Conservation (phyloP, 2,329 filamentous ascomycete species). For the Colletotrichum sp. region DNA sequence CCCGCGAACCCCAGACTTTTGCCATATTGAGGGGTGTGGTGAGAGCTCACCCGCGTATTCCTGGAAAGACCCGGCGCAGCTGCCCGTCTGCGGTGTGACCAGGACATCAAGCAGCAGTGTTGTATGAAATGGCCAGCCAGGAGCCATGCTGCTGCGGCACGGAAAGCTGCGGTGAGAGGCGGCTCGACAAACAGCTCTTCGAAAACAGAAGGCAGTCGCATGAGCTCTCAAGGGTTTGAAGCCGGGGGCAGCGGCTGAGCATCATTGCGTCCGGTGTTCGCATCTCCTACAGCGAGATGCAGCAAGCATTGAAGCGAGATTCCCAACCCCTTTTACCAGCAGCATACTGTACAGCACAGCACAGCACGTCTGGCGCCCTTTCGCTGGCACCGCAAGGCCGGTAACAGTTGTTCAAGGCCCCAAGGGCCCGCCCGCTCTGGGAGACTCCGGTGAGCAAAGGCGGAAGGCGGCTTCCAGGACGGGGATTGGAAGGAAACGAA, state of each 20-base stretch:
- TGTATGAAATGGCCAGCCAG: neutral
- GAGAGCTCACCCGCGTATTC: neutral
- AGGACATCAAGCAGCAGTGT: neutral
- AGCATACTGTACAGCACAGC: neutral
- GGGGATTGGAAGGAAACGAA: neutral
- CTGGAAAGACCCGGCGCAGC: neutral
- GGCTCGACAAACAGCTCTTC: neutral
- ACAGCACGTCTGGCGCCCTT: neutral
- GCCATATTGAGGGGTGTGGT: neutral
- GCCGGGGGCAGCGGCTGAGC: neutral
- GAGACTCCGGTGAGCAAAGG: neutral
- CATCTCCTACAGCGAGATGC: neutral
- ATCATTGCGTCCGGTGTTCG: neutral
- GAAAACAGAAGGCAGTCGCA: constrained; percentile 15
- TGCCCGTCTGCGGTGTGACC: neutral
- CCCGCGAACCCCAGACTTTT: constrained; percentile 11
- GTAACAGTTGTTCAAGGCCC: neutral
- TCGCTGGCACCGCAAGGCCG: neutral
- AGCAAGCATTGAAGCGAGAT: constrained; percentile 12
- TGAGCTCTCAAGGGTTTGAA: neutral
- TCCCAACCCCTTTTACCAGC: neutral
- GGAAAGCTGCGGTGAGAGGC: neutral
- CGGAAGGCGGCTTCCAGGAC: neutral
- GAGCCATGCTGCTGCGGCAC: neutral
- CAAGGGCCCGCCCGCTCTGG: neutral